Percentiles rank a stretch among this genome's conserved stretches.
These are phyloP conservation scores for Crocinoboletus sp. DNA, from an alignment of 1,284 basidiomycete species.

Conservation along the genomic window DNA sequence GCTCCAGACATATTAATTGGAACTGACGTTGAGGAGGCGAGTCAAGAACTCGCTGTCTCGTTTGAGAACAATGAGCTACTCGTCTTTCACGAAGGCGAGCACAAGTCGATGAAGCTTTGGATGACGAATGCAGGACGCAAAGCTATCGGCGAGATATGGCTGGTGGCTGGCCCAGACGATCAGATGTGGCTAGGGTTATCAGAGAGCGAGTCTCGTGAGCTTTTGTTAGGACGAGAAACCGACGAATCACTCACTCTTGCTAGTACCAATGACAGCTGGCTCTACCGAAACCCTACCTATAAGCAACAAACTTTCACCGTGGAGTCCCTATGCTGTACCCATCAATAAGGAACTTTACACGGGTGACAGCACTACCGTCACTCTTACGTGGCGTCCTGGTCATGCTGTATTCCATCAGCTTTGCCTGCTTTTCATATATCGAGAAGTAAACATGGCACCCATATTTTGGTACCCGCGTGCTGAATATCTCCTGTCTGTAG, in stretches of 20 bases:
- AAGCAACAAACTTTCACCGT: conserved; percentile 50
- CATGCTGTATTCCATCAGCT: conserved; percentile 47
- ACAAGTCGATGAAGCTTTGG: conserved; percentile 46
- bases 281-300: conserved; percentile 33
- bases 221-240: conserved; percentile 1
- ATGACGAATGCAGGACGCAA: conserved; percentile 58
- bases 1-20: conserved; percentile 56
- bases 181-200: conserved; percentile 48
- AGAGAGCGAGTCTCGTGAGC: conserved; percentile 17
- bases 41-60: conserved; percentile 51
- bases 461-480: not conserved
- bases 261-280: conserved; percentile 27
- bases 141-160: conserved; percentile 63
- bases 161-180: conserved; percentile 55
- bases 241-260: conserved; percentile 13
- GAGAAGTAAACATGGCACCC: conserved; percentile 48
- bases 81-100: conserved; percentile 60
- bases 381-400: conserved; percentile 51
- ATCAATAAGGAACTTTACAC: conserved; percentile 34
- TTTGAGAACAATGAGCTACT: conserved; percentile 52
- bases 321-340: conserved; percentile 44
- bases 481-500: conserved; percentile 29
- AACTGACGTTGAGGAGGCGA: conserved; percentile 56
- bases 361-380: conserved; percentile 44
- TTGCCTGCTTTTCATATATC: conserved; percentile 60